A percentile compares a stretch with the other conserved stretches of the same genome.
Conservation (phyloP, 2,329 filamentous ascomycete genomes). For the Monosporascus sp. region DNA sequence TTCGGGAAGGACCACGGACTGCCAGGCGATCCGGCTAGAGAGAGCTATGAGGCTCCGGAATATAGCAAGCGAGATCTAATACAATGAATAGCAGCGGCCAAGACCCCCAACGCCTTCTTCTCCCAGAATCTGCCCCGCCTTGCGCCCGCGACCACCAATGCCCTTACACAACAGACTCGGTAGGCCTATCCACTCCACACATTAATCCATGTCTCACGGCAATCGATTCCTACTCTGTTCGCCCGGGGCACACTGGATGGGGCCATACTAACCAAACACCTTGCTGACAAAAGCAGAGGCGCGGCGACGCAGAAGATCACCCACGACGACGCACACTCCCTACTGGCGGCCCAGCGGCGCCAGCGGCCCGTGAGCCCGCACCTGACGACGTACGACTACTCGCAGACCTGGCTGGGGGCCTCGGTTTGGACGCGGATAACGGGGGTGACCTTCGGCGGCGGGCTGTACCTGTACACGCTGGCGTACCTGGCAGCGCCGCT, state of each 20-base stretch:
- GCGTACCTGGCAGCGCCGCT: constrained; percentile 78
- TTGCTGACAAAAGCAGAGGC: constrained; percentile 33
- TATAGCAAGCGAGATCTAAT: constrained; percentile 8
- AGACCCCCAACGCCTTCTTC: constrained; percentile 42
- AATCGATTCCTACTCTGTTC: too few relatives aligned
- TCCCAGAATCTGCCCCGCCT: constrained; percentile 43
- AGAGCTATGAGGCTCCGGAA: not conserved
- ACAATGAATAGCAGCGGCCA: constrained; percentile 29
- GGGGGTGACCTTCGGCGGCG: constrained; percentile 65
- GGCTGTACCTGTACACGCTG: constrained; percentile 73
- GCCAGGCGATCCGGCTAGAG: not conserved
- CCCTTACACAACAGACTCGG: constrained; percentile 42
- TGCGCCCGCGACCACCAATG: constrained; percentile 33
- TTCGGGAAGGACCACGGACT: not conserved
- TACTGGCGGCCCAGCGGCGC: constrained; percentile 78
- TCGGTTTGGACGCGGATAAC: constrained; percentile 76
- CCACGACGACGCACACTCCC: constrained; percentile 47
- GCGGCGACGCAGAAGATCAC: constrained; percentile 55
- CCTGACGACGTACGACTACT: constrained; percentile 76
- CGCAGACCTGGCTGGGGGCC: constrained; percentile 78
- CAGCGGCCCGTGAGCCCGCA: constrained; percentile 80
- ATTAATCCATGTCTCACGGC: not conserved
- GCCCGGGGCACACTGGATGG: too few relatives aligned
- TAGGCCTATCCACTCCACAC: constrained; percentile 23
- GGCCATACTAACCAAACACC: not conserved